A percentile compares a stretch with the other conserved stretches of the same genome.
phyloP scores from a whole-genome alignment of 129 eudicot genomes.

The Rutidosis leptorrhynchoides region DNA sequence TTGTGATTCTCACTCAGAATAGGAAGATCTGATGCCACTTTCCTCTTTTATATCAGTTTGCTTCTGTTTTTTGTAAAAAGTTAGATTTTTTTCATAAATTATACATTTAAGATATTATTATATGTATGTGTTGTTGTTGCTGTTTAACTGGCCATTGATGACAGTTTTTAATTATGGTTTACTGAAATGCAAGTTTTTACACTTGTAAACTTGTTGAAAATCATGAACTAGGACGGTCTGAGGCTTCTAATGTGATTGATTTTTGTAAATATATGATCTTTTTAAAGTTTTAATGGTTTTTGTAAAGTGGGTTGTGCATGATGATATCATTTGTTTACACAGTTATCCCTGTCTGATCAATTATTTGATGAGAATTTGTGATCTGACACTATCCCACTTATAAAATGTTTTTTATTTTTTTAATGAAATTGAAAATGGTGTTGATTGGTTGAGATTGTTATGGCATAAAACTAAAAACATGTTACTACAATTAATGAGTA shows the following conservation, averaged over 20 bases:
- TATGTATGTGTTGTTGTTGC: background rate
- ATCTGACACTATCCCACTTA: slow-evolving; percentile 38
- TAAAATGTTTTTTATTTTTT: too few relatives aligned
- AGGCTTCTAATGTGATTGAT: slow-evolving; percentile 35
- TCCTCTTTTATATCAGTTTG: background rate
- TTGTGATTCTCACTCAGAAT: slow-evolving; percentile 52
- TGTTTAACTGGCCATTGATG: slow-evolving; percentile 44
- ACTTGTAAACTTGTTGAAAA: slow-evolving; percentile 44
- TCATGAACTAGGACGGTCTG: slow-evolving; percentile 92
- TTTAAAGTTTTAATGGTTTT: background rate
- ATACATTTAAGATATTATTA: background rate
- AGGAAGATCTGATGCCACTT: slow-evolving; percentile 86
- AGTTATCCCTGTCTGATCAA: slow-evolving; percentile 91
- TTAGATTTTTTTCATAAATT: background rate
- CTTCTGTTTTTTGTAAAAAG: background rate
- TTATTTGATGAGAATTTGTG: slow-evolving; percentile 43
- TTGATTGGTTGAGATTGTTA: background rate
- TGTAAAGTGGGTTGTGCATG: slow-evolving; percentile 38
- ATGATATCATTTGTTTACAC: slow-evolving; percentile 43
- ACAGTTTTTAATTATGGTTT: slow-evolving; percentile 29
- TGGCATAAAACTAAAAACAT: background rate
- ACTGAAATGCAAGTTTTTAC: slow-evolving; percentile 32
- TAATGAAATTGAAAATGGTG: background rate
- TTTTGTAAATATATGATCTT: background rate
- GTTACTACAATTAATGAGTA: background rate